These are phyloP conservation scores for Sicyos baderoa DNA, from an alignment of 306 rosid species.

Conservation along the genomic window DNA sequence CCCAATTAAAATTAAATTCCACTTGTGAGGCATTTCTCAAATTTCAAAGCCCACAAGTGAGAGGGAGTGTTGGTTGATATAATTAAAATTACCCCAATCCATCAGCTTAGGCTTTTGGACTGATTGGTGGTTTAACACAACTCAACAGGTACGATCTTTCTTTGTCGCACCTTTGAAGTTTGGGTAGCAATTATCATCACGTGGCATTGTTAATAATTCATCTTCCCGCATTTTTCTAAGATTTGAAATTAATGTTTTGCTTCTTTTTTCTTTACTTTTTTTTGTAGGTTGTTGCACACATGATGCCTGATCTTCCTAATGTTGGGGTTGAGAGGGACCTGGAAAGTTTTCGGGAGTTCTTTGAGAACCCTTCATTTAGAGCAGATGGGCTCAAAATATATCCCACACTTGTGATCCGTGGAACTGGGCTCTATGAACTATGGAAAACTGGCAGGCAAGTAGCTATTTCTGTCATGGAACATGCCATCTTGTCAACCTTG, in stretches of 20 bases:
- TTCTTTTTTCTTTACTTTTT: background rate
- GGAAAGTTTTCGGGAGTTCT: constrained; percentile 94
- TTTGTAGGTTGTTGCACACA: constrained; percentile 90
- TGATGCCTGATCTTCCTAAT: constrained; percentile 99
- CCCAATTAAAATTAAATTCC: too few relatives aligned
- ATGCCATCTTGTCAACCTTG: background rate
- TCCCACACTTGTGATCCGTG: constrained; percentile 95
- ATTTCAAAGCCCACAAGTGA: too few relatives aligned
- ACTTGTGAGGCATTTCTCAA: too few relatives aligned
- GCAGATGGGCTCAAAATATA: constrained; percentile 97
- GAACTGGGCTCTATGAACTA: constrained; percentile 97
- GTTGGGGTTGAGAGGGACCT: constrained; percentile 97
- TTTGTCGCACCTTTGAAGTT: background rate
- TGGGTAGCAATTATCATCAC: background rate
- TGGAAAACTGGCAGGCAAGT: constrained; percentile 96
- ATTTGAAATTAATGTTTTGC: constrained; percentile 2
- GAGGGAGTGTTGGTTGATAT: too few relatives aligned
- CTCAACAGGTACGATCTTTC: too few relatives aligned
- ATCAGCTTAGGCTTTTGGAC: too few relatives aligned
- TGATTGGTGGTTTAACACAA: too few relatives aligned
- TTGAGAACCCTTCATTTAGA: constrained; percentile 84
- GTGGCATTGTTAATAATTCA: constrained; percentile 6
- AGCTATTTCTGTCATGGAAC: background rate
- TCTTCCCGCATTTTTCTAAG: background rate
- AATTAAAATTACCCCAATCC: too few relatives aligned